phyloP scores from a whole-genome alignment of 2,329 filamentous ascomycete species.

The Trichoderma atrobrunneum region DNA sequence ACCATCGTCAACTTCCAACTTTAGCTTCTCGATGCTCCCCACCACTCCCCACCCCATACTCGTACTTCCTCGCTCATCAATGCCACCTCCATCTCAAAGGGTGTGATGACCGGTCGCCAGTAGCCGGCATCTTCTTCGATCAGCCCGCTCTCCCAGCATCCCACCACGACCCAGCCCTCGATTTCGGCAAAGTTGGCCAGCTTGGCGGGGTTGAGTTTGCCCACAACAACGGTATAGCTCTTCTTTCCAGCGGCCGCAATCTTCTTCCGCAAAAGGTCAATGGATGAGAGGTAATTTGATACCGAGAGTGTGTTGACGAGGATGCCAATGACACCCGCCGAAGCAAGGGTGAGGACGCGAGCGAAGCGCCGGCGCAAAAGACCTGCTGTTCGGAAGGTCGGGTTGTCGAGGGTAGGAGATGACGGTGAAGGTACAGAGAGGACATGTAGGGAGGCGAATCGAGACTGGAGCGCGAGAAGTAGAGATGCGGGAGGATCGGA shows the following conservation, averaged over 20 bases:
- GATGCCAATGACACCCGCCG: conserved; percentile 84
- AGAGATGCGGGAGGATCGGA: conserved; percentile 77
- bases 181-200: conserved; percentile 95
- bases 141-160: conserved; percentile 95
- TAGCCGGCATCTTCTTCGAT: conserved; percentile 81
- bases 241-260: conserved; percentile 87
- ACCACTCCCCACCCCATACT: conserved; percentile 86
- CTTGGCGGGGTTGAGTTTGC: conserved; percentile 93
- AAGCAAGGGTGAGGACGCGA: conserved; percentile 74
- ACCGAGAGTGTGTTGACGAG: conserved; percentile 94
- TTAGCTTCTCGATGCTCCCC: conserved; percentile 72
- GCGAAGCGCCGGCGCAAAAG: conserved; percentile 83
- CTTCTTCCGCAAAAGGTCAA: conserved; percentile 67
- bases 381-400: conserved; percentile 45
- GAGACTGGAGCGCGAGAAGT: conserved; percentile 80
- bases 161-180: conserved; percentile 94
- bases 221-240: conserved; percentile 92
- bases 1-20: conserved; percentile 35
- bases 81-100: conserved; percentile 82
- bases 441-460: conserved; percentile 75
- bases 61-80: conserved; percentile 71
- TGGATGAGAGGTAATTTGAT: conserved; percentile 80
- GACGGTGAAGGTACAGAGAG: conserved; percentile 61
- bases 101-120: conserved; percentile 88
- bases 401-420: conserved; percentile 48